Conservation (phyloP, 176 grass and related monocot genomes). For the Pontederia paniculata region DNA sequence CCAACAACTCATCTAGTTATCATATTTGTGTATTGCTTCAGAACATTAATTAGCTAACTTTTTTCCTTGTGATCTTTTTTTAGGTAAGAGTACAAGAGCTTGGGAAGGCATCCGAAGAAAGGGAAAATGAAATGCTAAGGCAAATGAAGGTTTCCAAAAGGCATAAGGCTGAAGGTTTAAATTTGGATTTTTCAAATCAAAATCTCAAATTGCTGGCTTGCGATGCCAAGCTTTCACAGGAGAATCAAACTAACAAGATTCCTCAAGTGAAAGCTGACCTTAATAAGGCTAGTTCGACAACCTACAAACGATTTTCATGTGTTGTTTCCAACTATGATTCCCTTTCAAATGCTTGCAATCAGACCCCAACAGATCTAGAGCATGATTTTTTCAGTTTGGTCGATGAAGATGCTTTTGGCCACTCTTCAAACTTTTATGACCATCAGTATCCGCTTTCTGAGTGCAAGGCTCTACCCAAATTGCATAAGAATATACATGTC, state of each 20-base stretch:
- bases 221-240: conserved; percentile 11
- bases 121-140: conserved; percentile 58
- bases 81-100: conserved; percentile 53
- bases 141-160: conserved; percentile 67
- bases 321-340: conserved; percentile 12
- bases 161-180: conserved; percentile 40
- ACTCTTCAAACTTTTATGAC: conserved; percentile 17
- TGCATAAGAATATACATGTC: conserved; percentile 7
- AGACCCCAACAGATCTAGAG: conserved; percentile 32
- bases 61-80: conserved; percentile 17
- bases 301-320: not conserved
- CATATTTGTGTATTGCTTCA: not conserved
- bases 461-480: not conserved
- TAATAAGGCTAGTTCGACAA: not conserved
- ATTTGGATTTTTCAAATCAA: conserved; percentile 13
- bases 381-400: conserved; percentile 7
- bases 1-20: not conserved
- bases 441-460: conserved; percentile 3
- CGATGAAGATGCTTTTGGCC: conserved; percentile 11
- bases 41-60: conserved; percentile 5
- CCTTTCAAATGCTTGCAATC: conserved; percentile 12
- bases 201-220: conserved; percentile 13
- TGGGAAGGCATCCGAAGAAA: conserved; percentile 68
- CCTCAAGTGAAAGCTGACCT: conserved; percentile 17
- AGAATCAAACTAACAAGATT: conserved; percentile 12